phyloP scores from a whole-genome alignment of 306 rosid species.

The Rubus idaeus region DNA sequence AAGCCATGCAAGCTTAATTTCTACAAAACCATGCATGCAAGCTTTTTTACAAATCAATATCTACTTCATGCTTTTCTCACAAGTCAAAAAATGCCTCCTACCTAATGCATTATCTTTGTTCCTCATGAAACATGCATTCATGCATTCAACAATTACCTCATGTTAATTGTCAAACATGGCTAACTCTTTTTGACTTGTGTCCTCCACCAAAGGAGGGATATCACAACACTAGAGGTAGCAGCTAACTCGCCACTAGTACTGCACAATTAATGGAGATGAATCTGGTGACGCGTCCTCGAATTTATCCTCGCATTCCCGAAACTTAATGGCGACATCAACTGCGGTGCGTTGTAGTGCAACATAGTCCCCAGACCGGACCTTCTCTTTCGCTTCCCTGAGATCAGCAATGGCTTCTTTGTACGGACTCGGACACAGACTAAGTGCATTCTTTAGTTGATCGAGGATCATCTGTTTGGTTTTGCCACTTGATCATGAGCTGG shows the following conservation, averaged over 20 bases:
- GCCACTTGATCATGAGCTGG: background rate
- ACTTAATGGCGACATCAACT: background rate
- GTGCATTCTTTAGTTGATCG: background rate
- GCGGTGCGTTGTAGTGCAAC: background rate
- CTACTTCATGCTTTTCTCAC: too few relatives aligned
- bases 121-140: too few relatives aligned
- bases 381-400: slow-evolving; percentile 8
- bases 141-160: too few relatives aligned
- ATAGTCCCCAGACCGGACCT: background rate
- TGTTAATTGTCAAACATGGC: too few relatives aligned
- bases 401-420: background rate
- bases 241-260: background rate
- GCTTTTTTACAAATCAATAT: too few relatives aligned
- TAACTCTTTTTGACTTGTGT: too few relatives aligned
- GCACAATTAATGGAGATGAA: background rate
- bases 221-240: too few relatives aligned
- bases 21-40: too few relatives aligned
- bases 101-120: too few relatives aligned
- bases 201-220: too few relatives aligned
- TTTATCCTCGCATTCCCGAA: slow-evolving; percentile 1
- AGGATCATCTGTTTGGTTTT: background rate
- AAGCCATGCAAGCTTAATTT: too few relatives aligned
- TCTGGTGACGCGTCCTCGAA: background rate
- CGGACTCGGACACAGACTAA: background rate
- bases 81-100: too few relatives aligned